A percentile compares a stretch with the other conserved stretches of the same genome.
Conservation (phyloP, 2,329 filamentous ascomycete genomes). For the Lachnellula subtilissima region DNA sequence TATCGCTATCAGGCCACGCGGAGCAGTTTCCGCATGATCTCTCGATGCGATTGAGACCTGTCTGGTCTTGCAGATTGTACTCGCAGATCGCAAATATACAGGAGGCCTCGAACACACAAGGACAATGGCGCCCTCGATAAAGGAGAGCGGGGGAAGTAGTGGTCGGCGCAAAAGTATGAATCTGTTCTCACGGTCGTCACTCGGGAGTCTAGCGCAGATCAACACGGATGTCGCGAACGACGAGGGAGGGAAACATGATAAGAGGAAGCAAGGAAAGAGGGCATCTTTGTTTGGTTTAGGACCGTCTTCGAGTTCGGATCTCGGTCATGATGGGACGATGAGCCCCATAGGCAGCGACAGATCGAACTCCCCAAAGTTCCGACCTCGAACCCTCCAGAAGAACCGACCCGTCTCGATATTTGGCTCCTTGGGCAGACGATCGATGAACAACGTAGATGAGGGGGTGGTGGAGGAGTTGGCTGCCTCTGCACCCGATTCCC, state of each 20-base stretch:
- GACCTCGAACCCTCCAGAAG: constrained; percentile 29
- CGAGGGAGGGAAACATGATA: constrained; percentile 22
- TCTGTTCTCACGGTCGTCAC: constrained; percentile 23
- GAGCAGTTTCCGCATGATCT: not conserved
- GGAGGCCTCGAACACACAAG: constrained; percentile 7
- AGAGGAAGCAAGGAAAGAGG: constrained; percentile 27
- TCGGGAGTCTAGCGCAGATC: constrained; percentile 23
- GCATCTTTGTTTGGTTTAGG: constrained; percentile 26
- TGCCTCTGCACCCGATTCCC: constrained; percentile 23
- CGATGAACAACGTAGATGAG: constrained; percentile 25
- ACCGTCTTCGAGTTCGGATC: constrained; percentile 16
- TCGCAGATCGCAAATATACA: constrained; percentile 12
- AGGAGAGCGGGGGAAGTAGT: constrained; percentile 14
- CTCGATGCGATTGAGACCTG: not conserved
- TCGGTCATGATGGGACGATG: constrained; percentile 15
- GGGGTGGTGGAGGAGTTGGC: constrained; percentile 19
- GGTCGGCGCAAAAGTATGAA: constrained; percentile 29
- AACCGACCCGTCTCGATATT: constrained; percentile 30
- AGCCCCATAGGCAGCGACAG: constrained; percentile 20
- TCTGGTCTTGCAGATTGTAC: constrained; percentile 1
- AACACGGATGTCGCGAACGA: constrained; percentile 21
- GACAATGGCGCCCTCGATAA: constrained; percentile 24
- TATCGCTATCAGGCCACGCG: not conserved
- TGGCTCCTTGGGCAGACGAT: constrained; percentile 31
- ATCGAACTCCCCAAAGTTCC: constrained; percentile 22